phyloP scores from a whole-genome alignment of 2,329 filamentous ascomycete species.

The Botrytis porri region DNA sequence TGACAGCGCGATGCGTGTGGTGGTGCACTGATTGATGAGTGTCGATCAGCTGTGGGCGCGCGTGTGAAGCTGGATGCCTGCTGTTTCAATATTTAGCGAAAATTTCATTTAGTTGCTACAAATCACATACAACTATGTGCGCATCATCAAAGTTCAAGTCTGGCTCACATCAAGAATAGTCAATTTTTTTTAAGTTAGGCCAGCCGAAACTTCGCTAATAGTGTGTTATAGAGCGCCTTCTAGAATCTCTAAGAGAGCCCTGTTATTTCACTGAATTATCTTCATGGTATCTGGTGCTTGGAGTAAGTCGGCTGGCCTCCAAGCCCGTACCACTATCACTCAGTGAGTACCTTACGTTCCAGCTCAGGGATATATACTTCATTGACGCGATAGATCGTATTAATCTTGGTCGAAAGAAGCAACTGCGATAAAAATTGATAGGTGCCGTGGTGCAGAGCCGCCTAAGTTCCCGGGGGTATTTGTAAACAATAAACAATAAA shows the following conservation, averaged over 20 bases:
- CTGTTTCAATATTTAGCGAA: neutral
- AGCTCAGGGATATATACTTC: neutral
- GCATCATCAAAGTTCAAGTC: neutral
- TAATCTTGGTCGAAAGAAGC: neutral
- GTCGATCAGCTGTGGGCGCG: neutral
- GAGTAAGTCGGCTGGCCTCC: neutral
- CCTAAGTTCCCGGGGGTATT: neutral
- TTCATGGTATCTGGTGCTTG: neutral
- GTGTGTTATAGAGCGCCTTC: neutral
- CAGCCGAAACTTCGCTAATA: neutral
- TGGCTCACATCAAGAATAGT: neutral
- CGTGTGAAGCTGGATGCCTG: neutral
- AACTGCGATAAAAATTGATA: neutral
- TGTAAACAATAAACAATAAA: neutral
- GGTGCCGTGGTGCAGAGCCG: neutral
- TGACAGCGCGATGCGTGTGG: neutral
- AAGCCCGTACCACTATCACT: neutral
- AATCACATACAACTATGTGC: neutral
- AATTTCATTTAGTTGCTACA: neutral
- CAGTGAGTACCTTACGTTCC: neutral
- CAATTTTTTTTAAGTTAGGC: neutral
- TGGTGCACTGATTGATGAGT: neutral
- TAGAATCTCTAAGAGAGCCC: neutral
- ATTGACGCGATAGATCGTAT: neutral
- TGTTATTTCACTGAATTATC: neutral